Evolutionary conservation across 2,329 filamentous ascomycete genomes (phyloP), one percentile per base, ranked within the genome.

Genomic region (Elsinoe arachidis): DNA sequence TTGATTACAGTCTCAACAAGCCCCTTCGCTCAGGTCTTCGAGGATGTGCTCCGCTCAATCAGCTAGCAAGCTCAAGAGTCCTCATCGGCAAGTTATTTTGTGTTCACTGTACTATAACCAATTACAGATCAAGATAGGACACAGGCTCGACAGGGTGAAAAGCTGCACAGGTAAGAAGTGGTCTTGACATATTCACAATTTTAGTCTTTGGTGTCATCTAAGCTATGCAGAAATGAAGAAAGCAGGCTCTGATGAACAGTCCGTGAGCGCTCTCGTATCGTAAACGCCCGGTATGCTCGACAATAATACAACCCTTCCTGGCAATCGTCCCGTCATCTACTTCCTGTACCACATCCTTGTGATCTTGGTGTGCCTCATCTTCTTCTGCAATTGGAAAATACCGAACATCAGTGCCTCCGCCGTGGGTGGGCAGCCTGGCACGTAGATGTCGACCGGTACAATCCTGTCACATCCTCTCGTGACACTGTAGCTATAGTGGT

Each of bases 401-500:
- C 84, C 77, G 61, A 78, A 78, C 69, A 80, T 73, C 61, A 80
- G 68, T 15, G 77, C 78, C 65, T 80, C 78, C 23, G 73, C 69
- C 3, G 77, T 79, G 0, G 78, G 78, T 26, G 78, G 78, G 64
- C 87, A 90, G 1, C 87, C 87, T 21, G 87, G 87, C 2, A 90
- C 86, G 69, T 90, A 91, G 44, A 90, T 81, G 70, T 91, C 87
- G 58, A 90, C 87, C 3, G 87, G 87, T 26, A 90, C 82, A 68
- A 91, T 83, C 56, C 87, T 75, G 72, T 90, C 87, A 66, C 86
- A 88, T 5, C 87, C 87, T 57, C 87, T 79, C 44, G 85, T 83
- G 41, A 90, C 87, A 63, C 79, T 83, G 74, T 91, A 91, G 70
- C 82, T 86, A 74, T 90, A 90, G 73, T 90, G 87, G 71, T 90